Evolutionary conservation across 768 basidiomycete genomes (phyloP).

Genomic region (Mycena crocata): DNA sequence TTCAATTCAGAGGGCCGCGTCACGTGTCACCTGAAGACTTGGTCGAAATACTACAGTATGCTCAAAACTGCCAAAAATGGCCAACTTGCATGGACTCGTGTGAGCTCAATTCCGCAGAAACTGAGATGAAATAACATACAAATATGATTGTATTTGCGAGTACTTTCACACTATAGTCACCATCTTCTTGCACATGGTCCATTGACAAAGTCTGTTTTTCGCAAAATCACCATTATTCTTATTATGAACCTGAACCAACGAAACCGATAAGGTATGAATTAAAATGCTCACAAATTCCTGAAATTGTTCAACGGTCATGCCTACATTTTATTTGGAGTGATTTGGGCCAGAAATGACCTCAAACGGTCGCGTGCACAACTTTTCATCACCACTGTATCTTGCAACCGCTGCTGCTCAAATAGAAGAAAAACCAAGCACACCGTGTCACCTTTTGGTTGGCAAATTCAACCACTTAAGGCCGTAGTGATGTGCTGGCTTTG

Average conservation of each 20-base stretch:
- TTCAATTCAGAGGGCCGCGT: too few relatives aligned
- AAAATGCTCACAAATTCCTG: too few relatives aligned
- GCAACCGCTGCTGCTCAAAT: too few relatives aligned
- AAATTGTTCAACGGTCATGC: neutral
- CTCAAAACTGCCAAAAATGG: neutral
- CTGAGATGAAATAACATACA: neutral
- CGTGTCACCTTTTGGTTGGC: too few relatives aligned
- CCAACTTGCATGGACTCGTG: neutral
- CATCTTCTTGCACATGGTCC: neutral
- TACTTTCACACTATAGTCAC: neutral
- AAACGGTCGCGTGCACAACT: neutral
- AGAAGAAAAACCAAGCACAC: too few relatives aligned
- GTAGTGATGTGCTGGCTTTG: too few relatives aligned
- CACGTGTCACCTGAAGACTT: too few relatives aligned
- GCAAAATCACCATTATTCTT: too few relatives aligned
- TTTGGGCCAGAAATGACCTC: neutral
- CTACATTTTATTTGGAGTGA: neutral
- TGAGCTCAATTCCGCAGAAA: neutral
- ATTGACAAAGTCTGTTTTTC: neutral
- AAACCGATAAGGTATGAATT: too few relatives aligned
- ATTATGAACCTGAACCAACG: neutral
- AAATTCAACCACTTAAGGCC: too few relatives aligned
- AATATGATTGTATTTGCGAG: neutral
- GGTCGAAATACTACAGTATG: too few relatives aligned
- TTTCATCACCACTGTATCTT: too few relatives aligned